Base-by-base conservation (phyloP, 2,329 filamentous ascomycete species). In the Didymellaceae sp. region DNA sequence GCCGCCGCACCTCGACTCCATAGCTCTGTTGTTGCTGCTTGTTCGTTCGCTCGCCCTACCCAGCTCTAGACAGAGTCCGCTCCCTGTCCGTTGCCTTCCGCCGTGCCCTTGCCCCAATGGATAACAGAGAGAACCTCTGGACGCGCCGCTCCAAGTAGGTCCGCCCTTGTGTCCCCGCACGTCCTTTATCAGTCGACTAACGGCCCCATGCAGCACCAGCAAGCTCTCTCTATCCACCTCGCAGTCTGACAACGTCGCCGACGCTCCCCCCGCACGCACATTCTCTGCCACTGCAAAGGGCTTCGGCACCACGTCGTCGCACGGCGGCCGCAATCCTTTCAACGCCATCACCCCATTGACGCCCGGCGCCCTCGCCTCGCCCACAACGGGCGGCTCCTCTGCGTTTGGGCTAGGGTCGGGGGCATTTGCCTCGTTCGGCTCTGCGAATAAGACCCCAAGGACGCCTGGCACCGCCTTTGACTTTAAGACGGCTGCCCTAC, bases 351-450 rank as follows among this genome's bases (percentile, higher is more conserved):
- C 89, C 39, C 87, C 88, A 53, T 84, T 88, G 65, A 86, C 84
- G 54, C 83, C 82, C 41, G 84, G 83, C 39, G 72, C 66, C 49
- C 78, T 91, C 46, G 82, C 87, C 26, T 93, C 91, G 8, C 90
- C 91, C 11, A 90, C 88, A 10, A 82, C 84, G 45, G 83, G 83
- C 62, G 90, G 90, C 46, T 91, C 91, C 14, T 92, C 88, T 66
- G 92, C 93, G 51, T 99, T 99, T 76, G 92, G 91, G 41, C 80
- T 99, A 54, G 94, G 94, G 31, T 95, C 91, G 14, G 94, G 94
- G 63, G 94, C 94, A 46, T 99, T 99, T 73, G 93, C 93, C 30
- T 95, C 92, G n/a, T 95, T 95, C 74, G 92, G 93, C 18, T 80
- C 81, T 33, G 84, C 88, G 24, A 82, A 84, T 25, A 96, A 96